Evolutionary conservation across 441 rosid genomes (phyloP).

Genomic region (Flueggea neowawraea): DNA sequence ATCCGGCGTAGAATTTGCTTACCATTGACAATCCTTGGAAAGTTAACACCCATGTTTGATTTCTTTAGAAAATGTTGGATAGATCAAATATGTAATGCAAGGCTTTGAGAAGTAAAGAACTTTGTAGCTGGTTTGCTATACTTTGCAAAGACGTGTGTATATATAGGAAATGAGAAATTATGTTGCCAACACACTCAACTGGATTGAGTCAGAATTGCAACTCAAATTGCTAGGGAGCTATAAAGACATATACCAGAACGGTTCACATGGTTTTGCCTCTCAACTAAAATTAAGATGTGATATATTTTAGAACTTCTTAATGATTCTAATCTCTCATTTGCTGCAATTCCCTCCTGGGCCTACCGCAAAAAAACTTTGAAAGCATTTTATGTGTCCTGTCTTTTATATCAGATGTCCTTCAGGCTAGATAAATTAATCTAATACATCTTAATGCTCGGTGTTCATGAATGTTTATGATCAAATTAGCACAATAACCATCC

Average conservation of each 20-base stretch:
- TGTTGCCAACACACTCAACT: neutral
- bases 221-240: neutral
- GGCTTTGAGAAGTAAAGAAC: neutral
- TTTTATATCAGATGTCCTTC: too few relatives aligned
- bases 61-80: neutral
- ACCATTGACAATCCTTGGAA: slow-evolving; percentile 3
- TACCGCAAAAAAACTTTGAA: too few relatives aligned
- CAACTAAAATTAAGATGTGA: slow-evolving; percentile 10
- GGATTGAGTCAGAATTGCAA: neutral
- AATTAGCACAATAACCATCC: too few relatives aligned
- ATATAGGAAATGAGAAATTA: neutral
- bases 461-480: too few relatives aligned
- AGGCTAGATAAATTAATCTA: too few relatives aligned
- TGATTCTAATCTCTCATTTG: too few relatives aligned
- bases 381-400: too few relatives aligned
- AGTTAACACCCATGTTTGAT: slow-evolving; percentile 14
- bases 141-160: neutral
- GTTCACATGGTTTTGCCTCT: slow-evolving; percentile 28
- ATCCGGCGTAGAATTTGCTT: slow-evolving; percentile 9
- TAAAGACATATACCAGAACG: neutral
- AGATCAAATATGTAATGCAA: neutral
- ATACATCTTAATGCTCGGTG: too few relatives aligned
- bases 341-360: too few relatives aligned
- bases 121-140: neutral
- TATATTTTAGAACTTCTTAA: too few relatives aligned